Evolutionary conservation across 306 rosid genomes (phyloP).

Genomic region (Hippophae tibetana): DNA sequence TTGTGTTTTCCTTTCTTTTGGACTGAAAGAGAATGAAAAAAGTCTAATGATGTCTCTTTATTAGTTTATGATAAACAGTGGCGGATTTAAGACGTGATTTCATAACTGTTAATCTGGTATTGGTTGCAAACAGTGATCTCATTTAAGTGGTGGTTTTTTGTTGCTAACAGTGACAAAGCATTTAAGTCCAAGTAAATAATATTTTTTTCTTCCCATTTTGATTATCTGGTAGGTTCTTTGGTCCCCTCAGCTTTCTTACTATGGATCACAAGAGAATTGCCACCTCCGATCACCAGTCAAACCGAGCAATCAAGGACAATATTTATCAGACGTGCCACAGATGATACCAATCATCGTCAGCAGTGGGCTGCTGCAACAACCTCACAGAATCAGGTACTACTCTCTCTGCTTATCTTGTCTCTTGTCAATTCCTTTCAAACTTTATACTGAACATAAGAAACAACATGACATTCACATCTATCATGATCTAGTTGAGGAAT

Average conservation of each 20-base stretch:
- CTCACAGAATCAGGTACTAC: conserved; percentile 48
- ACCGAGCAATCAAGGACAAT: conserved; percentile 37
- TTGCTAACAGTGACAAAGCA: no score
- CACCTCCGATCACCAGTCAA: conserved; percentile 29
- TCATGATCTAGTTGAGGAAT: no score
- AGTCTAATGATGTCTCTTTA: no score
- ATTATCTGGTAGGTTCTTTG: conserved; percentile 39
- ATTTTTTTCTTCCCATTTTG: neutral
- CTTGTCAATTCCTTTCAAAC: no score
- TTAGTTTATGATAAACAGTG: no score
- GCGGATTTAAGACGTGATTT: no score
- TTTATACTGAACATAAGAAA: neutral
- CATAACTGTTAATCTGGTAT: no score
- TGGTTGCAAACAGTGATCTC: no score
- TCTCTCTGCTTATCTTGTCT: neutral
- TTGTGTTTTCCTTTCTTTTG: no score
- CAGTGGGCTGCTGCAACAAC: conserved; percentile 29
- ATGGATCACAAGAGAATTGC: conserved; percentile 70
- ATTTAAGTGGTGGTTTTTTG: no score
- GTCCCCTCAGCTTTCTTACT: conserved; percentile 55
- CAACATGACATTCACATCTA: no score
- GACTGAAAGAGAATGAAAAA: no score
- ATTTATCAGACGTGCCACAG: conserved; percentile 33
- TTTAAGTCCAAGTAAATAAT: neutral
- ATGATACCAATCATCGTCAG: conserved; percentile 20